These are phyloP conservation scores for Aspergillus pseudoterreus DNA, from an alignment of 2,329 filamentous ascomycete species.

Conservation along the genomic window DNA sequence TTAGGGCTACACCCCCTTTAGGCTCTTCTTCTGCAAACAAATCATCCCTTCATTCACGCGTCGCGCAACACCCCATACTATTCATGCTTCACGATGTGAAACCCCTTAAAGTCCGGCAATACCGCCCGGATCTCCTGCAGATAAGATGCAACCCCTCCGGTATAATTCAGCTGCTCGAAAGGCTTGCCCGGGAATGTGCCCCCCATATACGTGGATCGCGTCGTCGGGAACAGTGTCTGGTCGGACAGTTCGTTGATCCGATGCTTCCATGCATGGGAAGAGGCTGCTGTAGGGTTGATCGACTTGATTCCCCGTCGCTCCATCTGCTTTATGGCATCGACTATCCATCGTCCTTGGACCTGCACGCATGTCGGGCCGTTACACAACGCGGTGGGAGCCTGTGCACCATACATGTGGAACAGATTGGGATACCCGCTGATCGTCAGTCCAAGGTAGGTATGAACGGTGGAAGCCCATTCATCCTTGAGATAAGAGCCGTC, in stretches of 20 bases:
- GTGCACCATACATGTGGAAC: constrained; percentile 54
- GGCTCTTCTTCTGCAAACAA: neutral
- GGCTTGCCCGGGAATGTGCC: constrained; percentile 53
- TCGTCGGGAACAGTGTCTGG: constrained; percentile 47
- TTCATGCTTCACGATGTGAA: neutral
- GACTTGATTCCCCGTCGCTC: constrained; percentile 45
- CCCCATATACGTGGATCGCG: constrained; percentile 55
- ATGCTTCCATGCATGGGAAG: constrained; percentile 49
- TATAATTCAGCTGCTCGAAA: constrained; percentile 50
- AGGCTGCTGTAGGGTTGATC: constrained; percentile 49
- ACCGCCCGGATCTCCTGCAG: constrained; percentile 10
- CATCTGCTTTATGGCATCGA: constrained; percentile 49
- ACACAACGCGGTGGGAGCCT: constrained; percentile 54
- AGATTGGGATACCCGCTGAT: constrained; percentile 47
- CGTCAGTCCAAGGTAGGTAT: constrained; percentile 43
- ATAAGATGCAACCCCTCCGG: constrained; percentile 18
- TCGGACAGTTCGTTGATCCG: constrained; percentile 47
- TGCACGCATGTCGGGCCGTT: constrained; percentile 57
- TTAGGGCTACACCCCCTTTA: neutral
- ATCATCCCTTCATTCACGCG: neutral
- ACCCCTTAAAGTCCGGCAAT: constrained; percentile 8
- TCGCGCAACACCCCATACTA: neutral
- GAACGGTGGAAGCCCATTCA: constrained; percentile 36
- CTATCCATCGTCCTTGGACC: constrained; percentile 56
- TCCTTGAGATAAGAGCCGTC: constrained; percentile 30